phyloP scores from a whole-genome alignment of 2,329 filamentous ascomycete species.

The Scytalidium sp. region DNA sequence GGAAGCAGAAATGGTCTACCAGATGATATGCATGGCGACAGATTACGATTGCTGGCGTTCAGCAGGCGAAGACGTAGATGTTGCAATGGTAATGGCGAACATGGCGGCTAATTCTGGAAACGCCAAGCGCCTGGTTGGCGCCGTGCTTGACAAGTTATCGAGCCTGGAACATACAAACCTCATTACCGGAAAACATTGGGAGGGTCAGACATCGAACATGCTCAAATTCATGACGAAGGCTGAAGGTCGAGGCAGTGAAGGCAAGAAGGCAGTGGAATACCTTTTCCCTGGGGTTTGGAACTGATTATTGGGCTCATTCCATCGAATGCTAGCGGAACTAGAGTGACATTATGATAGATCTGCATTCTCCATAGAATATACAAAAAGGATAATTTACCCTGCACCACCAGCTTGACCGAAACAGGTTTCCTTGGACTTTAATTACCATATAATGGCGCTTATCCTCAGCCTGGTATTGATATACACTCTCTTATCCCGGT shows the following conservation, averaged over 20 bases:
- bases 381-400: too few species aligned
- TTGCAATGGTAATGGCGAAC: constrained; percentile 94
- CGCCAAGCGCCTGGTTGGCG: constrained; percentile 78
- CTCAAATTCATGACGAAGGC: constrained; percentile 80
- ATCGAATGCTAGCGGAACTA: too few species aligned
- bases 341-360: too few species aligned
- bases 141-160: constrained; percentile 81
- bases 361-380: too few species aligned
- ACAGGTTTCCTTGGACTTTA: too few species aligned
- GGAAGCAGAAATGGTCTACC: constrained; percentile 94
- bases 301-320: not conserved
- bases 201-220: constrained; percentile 72
- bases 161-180: constrained; percentile 73
- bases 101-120: constrained; percentile 94
- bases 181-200: constrained; percentile 77
- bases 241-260: constrained; percentile 69
- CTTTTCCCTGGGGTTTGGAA: constrained; percentile 68
- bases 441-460: too few species aligned
- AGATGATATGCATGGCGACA: constrained; percentile 99
- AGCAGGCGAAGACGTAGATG: constrained; percentile 72
- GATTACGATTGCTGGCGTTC: constrained; percentile 99
- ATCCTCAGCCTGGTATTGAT: too few species aligned
- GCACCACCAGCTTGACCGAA: too few species aligned
- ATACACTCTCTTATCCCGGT: too few species aligned
- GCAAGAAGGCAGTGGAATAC: constrained; percentile 77